Base-by-base conservation (phyloP, 345 rosid genomes). In the Salix udensis region DNA sequence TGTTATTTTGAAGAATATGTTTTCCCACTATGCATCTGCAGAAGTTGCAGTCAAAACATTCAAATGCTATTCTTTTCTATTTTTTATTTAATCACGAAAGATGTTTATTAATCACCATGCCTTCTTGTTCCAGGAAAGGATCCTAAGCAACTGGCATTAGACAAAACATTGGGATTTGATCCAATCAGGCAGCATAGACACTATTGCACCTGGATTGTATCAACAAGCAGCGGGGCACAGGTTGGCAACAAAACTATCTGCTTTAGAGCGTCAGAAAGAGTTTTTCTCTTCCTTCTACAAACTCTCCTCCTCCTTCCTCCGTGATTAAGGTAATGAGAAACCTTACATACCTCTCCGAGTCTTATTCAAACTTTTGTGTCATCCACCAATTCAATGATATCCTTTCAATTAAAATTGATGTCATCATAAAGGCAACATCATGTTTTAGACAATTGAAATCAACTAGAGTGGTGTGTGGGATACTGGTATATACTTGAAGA, bases 121-220 rank as follows among this genome's bases (percentile, higher is more conserved):
- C 44, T 73, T 73, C 36, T 23, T 74, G 60, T 79, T 87, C 60
- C 86, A 90, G 91, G 83, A 52, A 85, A 72, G 75, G 79, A 83
- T 50, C 70, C 46, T 71, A 53, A 68, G 79, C 73, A 40, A 64
- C 64, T 46, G 76, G 23, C 67, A 14, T 74, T 75, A 55, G 89
- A 87, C 70, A 85, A 84, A 71, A 81, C 81, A 70, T 84, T 86
- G 92, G 91, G 86, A 79, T 96, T 96, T 82, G 97, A 96, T 85
- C 97, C 96, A 36, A 84, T 92, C 75, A 88, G 91, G 80, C 99
- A 94, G 86, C 98, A 92, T 80, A 85, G 97, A 65, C 93, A 90
- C 82, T 96, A 91, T 83, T 94, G 99, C 84, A 97, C 97, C 26
- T 92, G 99, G 99, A 92, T 94, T 86, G 77, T 83, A 78, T 83